These are phyloP conservation scores for Aquilaria yunnanensis DNA, from an alignment of 345 rosid species.

Conservation along the genomic window DNA sequence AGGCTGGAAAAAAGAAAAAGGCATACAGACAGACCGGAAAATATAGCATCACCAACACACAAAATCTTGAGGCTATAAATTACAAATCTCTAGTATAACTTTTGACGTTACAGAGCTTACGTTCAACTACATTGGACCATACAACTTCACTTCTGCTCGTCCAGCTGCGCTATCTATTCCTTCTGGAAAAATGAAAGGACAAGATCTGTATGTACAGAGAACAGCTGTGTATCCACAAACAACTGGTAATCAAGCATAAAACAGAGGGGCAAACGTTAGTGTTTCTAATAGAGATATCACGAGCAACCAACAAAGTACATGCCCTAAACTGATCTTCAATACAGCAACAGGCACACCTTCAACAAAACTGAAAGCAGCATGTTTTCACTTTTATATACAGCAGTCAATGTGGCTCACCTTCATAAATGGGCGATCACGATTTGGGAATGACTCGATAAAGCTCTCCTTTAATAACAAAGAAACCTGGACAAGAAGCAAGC, in stretches of 20 bases:
- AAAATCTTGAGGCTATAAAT: neutral
- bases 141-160: conserved; percentile 8
- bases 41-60: neutral
- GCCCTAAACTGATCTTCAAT: too few species aligned
- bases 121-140: conserved; percentile 20
- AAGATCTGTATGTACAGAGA: conserved; percentile 93
- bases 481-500: conserved; percentile 40
- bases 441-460: conserved; percentile 78
- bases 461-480: conserved; percentile 92
- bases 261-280: neutral
- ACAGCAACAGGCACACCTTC: too few species aligned
- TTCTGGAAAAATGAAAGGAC: conserved; percentile 90
- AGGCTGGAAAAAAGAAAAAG: too few species aligned
- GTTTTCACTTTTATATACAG: neutral
- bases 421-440: conserved; percentile 82
- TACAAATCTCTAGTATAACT: neutral
- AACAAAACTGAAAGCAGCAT: neutral
- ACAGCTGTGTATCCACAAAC: conserved; percentile 90
- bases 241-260: conserved; percentile 30
- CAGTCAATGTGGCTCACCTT: conserved; percentile 40
- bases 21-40: neutral
- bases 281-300: too few species aligned
- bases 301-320: too few species aligned
- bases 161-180: conserved; percentile 34
- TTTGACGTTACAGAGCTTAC: conserved; percentile 20